These are phyloP conservation scores for Alternaria postmessia DNA, from an alignment of 2,329 filamentous ascomycete genomes.

Conservation along the genomic window DNA sequence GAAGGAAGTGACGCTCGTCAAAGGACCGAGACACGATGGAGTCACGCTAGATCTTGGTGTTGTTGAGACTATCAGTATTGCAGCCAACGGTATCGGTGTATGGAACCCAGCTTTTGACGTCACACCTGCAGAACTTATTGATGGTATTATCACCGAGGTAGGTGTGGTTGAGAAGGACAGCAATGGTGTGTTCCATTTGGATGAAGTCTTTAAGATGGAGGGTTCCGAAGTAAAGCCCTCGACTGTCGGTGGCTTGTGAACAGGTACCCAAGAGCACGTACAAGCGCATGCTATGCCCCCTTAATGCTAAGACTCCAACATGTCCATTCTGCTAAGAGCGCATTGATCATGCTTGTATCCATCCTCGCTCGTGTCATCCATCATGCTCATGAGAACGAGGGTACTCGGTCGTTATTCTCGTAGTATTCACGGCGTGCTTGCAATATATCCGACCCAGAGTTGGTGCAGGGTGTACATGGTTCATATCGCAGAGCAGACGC, in stretches of 20 bases:
- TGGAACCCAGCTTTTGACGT: conserved; percentile 99
- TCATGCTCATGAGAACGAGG: not conserved
- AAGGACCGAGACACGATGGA: conserved; percentile 73
- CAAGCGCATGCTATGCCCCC: not conserved
- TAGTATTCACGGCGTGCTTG: not conserved
- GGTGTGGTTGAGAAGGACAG: conserved; percentile 81
- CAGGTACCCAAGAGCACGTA: not conserved
- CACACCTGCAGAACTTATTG: conserved; percentile 86
- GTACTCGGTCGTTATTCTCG: not conserved
- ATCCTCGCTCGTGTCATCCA: not conserved
- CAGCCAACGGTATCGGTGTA: conserved; percentile 77
- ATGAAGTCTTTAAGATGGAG: conserved; percentile 50
- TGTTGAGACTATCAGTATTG: conserved; percentile 79
- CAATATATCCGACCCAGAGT: no score
- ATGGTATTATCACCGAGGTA: conserved; percentile 92
- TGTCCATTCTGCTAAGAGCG: not conserved
- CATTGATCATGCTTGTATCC: not conserved
- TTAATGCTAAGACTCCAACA: not conserved
- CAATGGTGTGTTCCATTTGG: conserved; percentile 72
- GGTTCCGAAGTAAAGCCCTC: conserved; percentile 38
- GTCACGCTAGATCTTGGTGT: conserved; percentile 69
- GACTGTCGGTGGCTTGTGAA: conserved; percentile 44
- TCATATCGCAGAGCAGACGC: not conserved
- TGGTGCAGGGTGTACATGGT: not conserved
- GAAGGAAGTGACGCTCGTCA: conserved; percentile 84